Base-by-base conservation (phyloP, 805 yeast species). In the Cyberlindnera xishuangbannaensis region DNA sequence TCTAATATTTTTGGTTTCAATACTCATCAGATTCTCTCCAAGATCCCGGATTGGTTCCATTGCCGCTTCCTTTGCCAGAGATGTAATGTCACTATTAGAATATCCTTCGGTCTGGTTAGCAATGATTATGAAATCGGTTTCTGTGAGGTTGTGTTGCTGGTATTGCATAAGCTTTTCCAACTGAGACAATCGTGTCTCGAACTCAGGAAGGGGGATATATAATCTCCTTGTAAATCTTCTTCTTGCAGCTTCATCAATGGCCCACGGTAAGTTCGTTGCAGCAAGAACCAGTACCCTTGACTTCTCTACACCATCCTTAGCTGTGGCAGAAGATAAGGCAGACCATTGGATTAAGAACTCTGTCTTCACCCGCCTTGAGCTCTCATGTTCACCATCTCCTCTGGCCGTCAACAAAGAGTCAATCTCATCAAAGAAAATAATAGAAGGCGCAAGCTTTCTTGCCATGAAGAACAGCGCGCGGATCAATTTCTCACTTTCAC, bases 221-320 rank as follows among this genome's bases (percentile, higher is more conserved):
- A 85, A 94, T 32, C 97, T 67, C 49, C 94, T 73, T 6, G 85
- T 95, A 59, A 90, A 90, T 42, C 97, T 69, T 55, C 97, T 72
- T 50, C 97, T 67, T 1, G 97, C 97, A 3, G 97, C 97, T 51
- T 92, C 97, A 58, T 90, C 98, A 40, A 84, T 87, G 2, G 86
- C 82, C 98, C 98, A 90, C 0, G 98, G 98, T 41, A 90, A 56
- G 55, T 90, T 92, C 0, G 97, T 90, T 2, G 97, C 97, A 0
- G 96, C 97, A 25, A 92, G 62, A 4, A 90, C 94, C 24, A 92
- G 64, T 4, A 90, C 97, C 34, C 97, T 66, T 11, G 45, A 35
- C 20, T 31, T 41, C 31, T 75, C 76, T 27, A 67, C 61, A 13
- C 50, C 59, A 30, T 76, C 81, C 31, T 77, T 69, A 2, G 94